A percentile compares a stretch with the other conserved stretches of the same genome.
Evolutionary conservation across 306 rosid species (phyloP).

Genomic region (Hippophae rhamnoides): DNA sequence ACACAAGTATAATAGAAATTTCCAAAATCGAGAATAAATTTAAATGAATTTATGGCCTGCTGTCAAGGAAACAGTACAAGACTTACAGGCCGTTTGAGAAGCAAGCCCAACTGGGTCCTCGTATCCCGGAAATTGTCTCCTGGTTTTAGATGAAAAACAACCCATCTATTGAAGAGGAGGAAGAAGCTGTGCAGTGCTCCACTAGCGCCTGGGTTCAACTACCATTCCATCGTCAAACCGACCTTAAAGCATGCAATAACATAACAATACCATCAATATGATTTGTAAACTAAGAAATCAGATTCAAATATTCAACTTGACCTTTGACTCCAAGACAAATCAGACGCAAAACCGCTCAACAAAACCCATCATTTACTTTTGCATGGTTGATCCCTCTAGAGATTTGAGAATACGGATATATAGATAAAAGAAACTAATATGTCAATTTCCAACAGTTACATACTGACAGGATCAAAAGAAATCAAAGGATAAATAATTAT

Average conservation of each 20-base stretch:
- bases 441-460: too few relatives aligned
- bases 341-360: background rate
- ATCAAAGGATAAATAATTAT: too few relatives aligned
- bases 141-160: slow-evolving; percentile 52
- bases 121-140: slow-evolving; percentile 31
- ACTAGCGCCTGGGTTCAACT: slow-evolving; percentile 34
- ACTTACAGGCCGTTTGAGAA: slow-evolving; percentile 79
- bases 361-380: background rate
- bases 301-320: slow-evolving; percentile 1
- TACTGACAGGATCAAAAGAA: too few relatives aligned
- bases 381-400: too few relatives aligned
- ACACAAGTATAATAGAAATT: too few relatives aligned
- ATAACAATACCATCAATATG: slow-evolving; percentile 14
- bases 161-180: slow-evolving; percentile 56
- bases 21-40: background rate
- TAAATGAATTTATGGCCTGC: background rate
- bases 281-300: slow-evolving; percentile 23
- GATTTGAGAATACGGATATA: too few relatives aligned
- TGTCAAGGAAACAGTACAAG: background rate
- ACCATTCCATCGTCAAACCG: slow-evolving; percentile 34
- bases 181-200: slow-evolving; percentile 12
- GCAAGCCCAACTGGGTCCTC: slow-evolving; percentile 61
- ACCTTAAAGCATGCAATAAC: slow-evolving; percentile 36
- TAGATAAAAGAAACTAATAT: too few relatives aligned
- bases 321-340: too few relatives aligned